Conservation (phyloP, 2,329 filamentous ascomycete species). For the Tolypocladium nubicola region DNA sequence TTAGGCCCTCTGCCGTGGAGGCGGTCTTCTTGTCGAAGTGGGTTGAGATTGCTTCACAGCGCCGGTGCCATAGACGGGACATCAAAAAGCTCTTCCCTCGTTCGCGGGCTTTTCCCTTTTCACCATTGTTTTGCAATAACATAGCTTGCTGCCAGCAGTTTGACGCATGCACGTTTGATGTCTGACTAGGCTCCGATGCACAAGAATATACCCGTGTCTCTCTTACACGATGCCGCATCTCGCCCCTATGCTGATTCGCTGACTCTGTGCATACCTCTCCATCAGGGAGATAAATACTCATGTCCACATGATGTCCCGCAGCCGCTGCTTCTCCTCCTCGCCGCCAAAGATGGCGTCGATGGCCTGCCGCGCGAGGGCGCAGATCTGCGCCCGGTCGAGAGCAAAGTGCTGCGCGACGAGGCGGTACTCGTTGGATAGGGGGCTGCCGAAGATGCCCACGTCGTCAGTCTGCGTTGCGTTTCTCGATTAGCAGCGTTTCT, state of each 20-base stretch:
- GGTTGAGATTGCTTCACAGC: not conserved
- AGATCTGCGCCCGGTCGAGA: conserved; percentile 35
- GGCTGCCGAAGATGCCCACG: conserved; percentile 70
- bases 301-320: conserved; percentile 40
- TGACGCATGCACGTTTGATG: not conserved
- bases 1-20: not conserved
- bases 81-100: conserved; percentile 1
- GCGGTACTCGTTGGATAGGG: conserved; percentile 65
- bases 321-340: conserved; percentile 46
- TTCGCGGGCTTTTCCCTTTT: not conserved
- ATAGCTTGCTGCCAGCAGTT: not conserved
- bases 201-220: not conserved
- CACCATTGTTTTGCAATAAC: not conserved
- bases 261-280: no score
- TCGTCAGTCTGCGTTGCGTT: conserved; percentile 57
- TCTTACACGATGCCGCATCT: not conserved
- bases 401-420: conserved; percentile 62
- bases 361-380: conserved; percentile 47
- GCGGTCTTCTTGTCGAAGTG: not conserved
- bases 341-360: conserved; percentile 58
- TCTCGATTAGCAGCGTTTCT: not conserved
- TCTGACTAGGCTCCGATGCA: not conserved
- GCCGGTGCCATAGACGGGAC: not conserved
- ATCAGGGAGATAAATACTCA: not conserved
- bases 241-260: not conserved